A percentile compares a stretch with the other conserved stretches of the same genome.
These are phyloP conservation scores for Artemisia tridentata DNA, from an alignment of 129 eudicot genomes.

Conservation along the genomic window DNA sequence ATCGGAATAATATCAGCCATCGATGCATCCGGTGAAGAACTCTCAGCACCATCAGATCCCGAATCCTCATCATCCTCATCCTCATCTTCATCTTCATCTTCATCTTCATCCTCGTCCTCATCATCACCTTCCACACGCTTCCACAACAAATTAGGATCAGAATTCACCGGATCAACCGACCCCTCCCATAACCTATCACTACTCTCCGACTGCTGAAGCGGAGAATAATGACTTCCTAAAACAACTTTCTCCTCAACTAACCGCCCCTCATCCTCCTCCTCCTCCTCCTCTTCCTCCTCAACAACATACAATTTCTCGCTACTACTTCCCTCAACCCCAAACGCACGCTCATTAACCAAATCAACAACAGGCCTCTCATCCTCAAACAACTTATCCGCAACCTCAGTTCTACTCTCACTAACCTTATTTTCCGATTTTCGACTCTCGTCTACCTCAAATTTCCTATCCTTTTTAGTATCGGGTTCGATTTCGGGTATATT, in stretches of 20 bases:
- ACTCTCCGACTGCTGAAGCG: constrained; percentile 38
- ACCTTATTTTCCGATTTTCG: constrained; percentile 35
- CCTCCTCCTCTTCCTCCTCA: constrained; percentile 26
- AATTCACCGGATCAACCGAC: constrained; percentile 51
- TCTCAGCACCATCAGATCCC: constrained; percentile 81
- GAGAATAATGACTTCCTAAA: constrained; percentile 38
- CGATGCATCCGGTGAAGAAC: constrained; percentile 96
- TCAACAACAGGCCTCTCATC: constrained; percentile 15
- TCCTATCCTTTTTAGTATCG: constrained; percentile 12
- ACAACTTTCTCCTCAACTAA: constrained; percentile 35
- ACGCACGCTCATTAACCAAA: constrained; percentile 28
- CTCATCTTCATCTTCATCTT: constrained; percentile 26
- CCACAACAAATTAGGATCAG: constrained; percentile 60
- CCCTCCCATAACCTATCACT: constrained; percentile 54
- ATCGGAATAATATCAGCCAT: constrained; percentile 89
- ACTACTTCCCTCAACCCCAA: constrained; percentile 2
- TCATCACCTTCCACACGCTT: constrained; percentile 40
- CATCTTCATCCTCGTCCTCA: constrained; percentile 16
- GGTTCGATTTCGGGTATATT: constrained; percentile 54
- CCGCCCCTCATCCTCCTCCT: constrained; percentile 27
- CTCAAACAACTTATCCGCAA: constrained; percentile 24
- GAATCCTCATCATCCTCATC: constrained; percentile 44
- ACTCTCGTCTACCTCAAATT: constrained; percentile 41
- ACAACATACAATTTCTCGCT: neutral
- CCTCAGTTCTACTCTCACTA: constrained; percentile 20